Evolutionary conservation across 306 rosid species (phyloP).

Genomic region (Sophora flavescens): DNA sequence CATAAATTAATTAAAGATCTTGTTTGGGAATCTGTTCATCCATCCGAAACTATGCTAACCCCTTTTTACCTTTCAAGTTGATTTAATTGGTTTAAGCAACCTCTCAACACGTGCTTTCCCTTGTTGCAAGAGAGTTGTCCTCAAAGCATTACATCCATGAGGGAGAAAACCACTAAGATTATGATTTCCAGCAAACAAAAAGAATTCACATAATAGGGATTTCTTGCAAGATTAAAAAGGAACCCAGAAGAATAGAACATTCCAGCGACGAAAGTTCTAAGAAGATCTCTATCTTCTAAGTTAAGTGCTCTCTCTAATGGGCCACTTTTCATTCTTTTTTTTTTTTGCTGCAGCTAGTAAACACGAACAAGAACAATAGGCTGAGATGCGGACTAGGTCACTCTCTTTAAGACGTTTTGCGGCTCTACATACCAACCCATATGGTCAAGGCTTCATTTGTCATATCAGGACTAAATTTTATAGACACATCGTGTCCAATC

Average conservation of each 20-base stretch:
- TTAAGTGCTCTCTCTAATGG: neutral
- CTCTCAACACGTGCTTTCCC: neutral
- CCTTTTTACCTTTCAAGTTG: neutral
- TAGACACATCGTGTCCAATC: too few relatives aligned
- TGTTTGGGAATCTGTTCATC: neutral
- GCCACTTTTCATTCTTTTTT: neutral
- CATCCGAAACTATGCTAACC: neutral
- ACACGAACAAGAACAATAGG: too few relatives aligned
- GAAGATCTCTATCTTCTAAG: neutral
- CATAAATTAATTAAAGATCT: slow-evolving; percentile 12
- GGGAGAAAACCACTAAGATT: neutral
- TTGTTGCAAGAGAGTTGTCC: neutral
- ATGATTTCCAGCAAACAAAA: neutral
- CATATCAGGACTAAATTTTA: too few relatives aligned
- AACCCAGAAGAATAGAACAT: neutral
- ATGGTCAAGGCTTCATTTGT: too few relatives aligned
- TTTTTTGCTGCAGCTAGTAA: neutral
- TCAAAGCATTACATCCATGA: neutral
- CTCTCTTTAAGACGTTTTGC: too few relatives aligned
- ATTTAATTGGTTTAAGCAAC: neutral
- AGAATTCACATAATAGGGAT: neutral
- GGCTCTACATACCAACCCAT: too few relatives aligned
- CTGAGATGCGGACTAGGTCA: too few relatives aligned
- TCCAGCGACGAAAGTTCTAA: neutral
- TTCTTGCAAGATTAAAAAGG: neutral